phyloP scores from a whole-genome alignment of 2,329 filamentous ascomycete species.

The Penicillium crustosum region DNA sequence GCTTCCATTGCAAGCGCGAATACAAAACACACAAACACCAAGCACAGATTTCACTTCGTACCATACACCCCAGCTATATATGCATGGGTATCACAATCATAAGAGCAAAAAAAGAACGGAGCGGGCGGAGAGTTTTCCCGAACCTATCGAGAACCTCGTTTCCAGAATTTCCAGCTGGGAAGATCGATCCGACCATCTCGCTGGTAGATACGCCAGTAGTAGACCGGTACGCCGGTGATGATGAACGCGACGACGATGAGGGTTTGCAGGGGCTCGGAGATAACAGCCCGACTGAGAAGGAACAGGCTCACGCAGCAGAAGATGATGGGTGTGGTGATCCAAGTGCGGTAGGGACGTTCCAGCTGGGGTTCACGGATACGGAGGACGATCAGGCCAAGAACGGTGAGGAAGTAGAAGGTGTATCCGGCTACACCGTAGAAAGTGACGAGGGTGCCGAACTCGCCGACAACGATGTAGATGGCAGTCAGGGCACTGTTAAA shows the following conservation, averaged over 20 bases:
- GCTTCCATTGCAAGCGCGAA: conserved; percentile 1
- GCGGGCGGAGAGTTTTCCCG: neutral
- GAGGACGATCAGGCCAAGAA: conserved; percentile 87
- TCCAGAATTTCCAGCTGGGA: conserved; percentile 48
- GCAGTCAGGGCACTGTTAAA: conserved; percentile 75
- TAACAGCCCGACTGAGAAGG: conserved; percentile 80
- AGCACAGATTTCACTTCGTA: neutral
- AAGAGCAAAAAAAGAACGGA: conserved; percentile 6
- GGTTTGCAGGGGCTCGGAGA: conserved; percentile 88
- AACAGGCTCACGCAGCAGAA: conserved; percentile 98
- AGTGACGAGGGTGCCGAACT: conserved; percentile 87
- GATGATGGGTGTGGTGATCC: conserved; percentile 95
- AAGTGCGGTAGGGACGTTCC: conserved; percentile 89
- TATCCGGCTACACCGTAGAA: conserved; percentile 98
- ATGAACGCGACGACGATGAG: conserved; percentile 84
- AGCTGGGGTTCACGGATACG: conserved; percentile 82
- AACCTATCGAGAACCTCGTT: conserved; percentile 20
- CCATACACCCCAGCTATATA: conserved; percentile 22
- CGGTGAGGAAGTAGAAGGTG: conserved; percentile 94
- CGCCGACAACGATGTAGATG: conserved; percentile 78
- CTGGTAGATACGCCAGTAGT: conserved; percentile 78
- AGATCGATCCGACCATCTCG: conserved; percentile 50
- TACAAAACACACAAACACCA: neutral
- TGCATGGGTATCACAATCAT: conserved; percentile 30
- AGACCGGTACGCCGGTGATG: conserved; percentile 77